Evolutionary conservation across 148 eudicot species (phyloP).

Genomic region (Rhododendron molle): DNA sequence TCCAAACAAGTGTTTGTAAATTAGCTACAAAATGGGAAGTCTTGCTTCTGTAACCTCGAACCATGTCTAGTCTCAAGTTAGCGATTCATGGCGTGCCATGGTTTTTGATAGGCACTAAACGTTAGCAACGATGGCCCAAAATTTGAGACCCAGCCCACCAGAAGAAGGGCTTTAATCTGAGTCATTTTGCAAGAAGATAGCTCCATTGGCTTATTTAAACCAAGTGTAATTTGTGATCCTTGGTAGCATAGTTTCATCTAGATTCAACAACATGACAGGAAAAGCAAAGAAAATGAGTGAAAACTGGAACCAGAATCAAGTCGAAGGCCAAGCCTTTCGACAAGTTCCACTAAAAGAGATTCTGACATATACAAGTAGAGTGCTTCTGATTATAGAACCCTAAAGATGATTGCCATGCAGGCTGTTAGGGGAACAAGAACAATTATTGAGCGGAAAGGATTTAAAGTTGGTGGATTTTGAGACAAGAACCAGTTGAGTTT

Average conservation of each 20-base stretch:
- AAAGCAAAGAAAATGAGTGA: background rate
- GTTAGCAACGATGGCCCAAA: background rate
- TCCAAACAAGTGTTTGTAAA: background rate
- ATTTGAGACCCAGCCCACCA: background rate
- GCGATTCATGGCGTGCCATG: background rate
- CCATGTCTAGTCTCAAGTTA: background rate
- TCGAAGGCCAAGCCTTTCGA: background rate
- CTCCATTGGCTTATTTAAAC: too few species aligned
- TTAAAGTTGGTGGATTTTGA: background rate
- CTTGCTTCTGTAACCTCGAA: background rate
- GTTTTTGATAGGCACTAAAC: background rate
- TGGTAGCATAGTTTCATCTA: background rate
- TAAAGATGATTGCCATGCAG: background rate
- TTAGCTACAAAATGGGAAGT: background rate
- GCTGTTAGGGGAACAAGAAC: background rate
- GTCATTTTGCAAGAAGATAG: background rate
- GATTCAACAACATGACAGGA: background rate
- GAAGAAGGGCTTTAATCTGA: background rate
- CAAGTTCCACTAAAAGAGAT: background rate
- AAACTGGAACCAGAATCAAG: background rate
- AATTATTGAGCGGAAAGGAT: background rate
- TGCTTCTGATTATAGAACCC: background rate
- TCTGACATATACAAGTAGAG: background rate
- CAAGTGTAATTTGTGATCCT: background rate
- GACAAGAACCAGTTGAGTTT: background rate